These are phyloP conservation scores for Primulina huaijiensis DNA, from an alignment of 257 asterid genomes.

Conservation along the genomic window DNA sequence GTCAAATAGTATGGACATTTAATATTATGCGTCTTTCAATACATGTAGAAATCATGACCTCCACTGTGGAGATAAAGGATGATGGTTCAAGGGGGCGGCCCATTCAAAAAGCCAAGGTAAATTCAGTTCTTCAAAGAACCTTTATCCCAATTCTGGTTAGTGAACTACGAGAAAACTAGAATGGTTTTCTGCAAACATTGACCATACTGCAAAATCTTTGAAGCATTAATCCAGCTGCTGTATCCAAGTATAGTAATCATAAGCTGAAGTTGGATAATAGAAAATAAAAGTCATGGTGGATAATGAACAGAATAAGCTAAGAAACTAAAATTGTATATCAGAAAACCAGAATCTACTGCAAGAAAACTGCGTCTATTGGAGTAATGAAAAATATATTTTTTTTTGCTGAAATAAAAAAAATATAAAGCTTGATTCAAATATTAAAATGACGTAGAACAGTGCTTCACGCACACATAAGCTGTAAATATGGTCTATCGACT, in stretches of 20 bases:
- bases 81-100: slow-evolving; percentile 70
- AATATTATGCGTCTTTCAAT: neutral
- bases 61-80: slow-evolving; percentile 80
- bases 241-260: neutral
- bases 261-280: neutral
- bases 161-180: neutral
- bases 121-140: neutral
- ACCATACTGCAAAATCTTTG: neutral
- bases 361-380: neutral
- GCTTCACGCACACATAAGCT: neutral
- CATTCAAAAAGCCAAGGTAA: slow-evolving; percentile 76
- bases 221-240: neutral
- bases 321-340: neutral
- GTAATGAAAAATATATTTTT: too few relatives aligned
- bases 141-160: neutral
- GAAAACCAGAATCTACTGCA: too few relatives aligned
- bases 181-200: neutral
- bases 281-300: neutral
- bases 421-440: neutral
- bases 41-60: neutral
- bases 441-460: neutral
- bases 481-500: neutral
- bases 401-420: too few relatives aligned
- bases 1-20: neutral
- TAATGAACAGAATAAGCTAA: neutral